Base-by-base conservation (phyloP, 2,329 filamentous ascomycete genomes). In the Talaromyces sp. region DNA sequence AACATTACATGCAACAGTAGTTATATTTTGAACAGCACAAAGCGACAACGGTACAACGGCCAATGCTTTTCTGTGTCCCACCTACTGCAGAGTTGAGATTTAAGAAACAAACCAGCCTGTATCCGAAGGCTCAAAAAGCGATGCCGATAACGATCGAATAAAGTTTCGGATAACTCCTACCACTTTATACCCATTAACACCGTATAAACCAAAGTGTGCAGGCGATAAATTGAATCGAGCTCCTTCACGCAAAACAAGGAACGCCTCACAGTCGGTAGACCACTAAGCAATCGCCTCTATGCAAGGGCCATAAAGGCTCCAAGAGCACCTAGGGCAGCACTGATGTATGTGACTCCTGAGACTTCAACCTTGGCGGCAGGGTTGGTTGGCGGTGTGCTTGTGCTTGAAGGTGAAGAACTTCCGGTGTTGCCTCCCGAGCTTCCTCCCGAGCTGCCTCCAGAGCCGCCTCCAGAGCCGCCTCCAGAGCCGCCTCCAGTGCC, bases 401-500 rank as follows among this genome's bases (percentile, higher is more conserved):
- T 9, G 29, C 26, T 55, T 43, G 19, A 2, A n/a, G 56, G 46
- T 14, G 56, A 46, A 38, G 56, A 32, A 13, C 17, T 17, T 9
- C 19, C 50, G 41, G 29, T 38, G n/a, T 26, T 27, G 2, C 43
- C 21, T 19, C 43, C 43, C 3, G n/a, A 4, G 4, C 8, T 24
- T 49, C 43, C 43, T 49, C 43, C 43, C 10, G n/a, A 7, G 35
- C 62, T 63, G 32, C 61, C 62, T 46, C 61, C 52, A 19, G 62
- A n/a, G n/a, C 62, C 49, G 61, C 64, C 38, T 55, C 54, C 58
- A 27, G 57, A 59, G 11, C 63, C 61, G 26, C 52, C 55, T 1
- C 63, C 64, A 51, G 61, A 60, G 35, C 62, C 64, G 32, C 61
- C 62, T 46, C 61, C 52, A 19, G 62, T 51, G 17, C 63, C 64